Evolutionary conservation across 2,329 filamentous ascomycete genomes (phyloP).

Genomic region (Verticillium klebahnii): DNA sequence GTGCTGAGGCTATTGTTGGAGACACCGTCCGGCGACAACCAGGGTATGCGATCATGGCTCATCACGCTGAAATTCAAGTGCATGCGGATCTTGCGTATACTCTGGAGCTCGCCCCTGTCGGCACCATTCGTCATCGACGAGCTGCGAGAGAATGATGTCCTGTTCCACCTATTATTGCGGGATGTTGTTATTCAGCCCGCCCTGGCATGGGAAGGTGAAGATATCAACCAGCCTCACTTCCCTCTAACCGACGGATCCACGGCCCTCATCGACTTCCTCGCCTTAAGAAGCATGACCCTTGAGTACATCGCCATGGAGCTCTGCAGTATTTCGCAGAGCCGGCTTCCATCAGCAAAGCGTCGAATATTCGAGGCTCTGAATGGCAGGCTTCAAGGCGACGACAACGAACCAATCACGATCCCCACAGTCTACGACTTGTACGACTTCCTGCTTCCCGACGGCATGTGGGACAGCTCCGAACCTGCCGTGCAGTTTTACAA

Average conservation of each 20-base stretch:
- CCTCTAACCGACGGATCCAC: slow-evolving; percentile 62
- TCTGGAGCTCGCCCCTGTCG: slow-evolving; percentile 83
- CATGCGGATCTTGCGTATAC: slow-evolving; percentile 68
- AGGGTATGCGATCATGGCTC: slow-evolving; percentile 62
- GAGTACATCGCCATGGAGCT: slow-evolving; percentile 86
- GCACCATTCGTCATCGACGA: slow-evolving; percentile 70
- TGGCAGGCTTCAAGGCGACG: slow-evolving; percentile 65
- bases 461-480: slow-evolving; percentile 43
- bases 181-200: slow-evolving; percentile 67
- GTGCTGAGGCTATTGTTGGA: slow-evolving; percentile 68
- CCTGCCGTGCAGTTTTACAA: slow-evolving; percentile 56
- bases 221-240: slow-evolving; percentile 59
- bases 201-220: slow-evolving; percentile 69
- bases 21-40: slow-evolving; percentile 60
- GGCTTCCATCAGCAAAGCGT: slow-evolving; percentile 65
- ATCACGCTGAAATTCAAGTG: slow-evolving; percentile 63
- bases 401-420: slow-evolving; percentile 61
- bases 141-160: slow-evolving; percentile 71
- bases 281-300: slow-evolving; percentile 69
- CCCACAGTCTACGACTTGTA: slow-evolving; percentile 86
- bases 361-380: slow-evolving; percentile 70
- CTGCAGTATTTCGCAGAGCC: slow-evolving; percentile 66
- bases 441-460: slow-evolving; percentile 68
- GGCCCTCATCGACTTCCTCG: slow-evolving; percentile 73
- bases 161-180: slow-evolving; percentile 70